Conservation (phyloP, 257 asterid species). For the Vinca minor region DNA sequence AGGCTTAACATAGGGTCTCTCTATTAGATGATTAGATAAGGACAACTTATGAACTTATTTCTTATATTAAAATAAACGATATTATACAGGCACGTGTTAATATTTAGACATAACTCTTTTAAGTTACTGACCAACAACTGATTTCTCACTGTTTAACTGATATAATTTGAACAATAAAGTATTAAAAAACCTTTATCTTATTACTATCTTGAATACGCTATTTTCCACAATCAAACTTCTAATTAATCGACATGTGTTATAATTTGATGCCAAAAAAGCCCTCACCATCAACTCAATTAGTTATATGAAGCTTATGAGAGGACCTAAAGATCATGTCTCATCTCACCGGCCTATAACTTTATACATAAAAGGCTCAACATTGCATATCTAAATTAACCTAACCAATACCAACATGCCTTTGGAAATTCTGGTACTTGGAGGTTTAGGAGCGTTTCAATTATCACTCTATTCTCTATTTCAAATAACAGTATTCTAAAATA, state of each 20-base stretch:
- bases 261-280: neutral
- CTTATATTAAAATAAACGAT: too few relatives aligned
- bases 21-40: too few relatives aligned
- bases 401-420: neutral
- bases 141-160: too few relatives aligned
- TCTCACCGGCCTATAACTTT: neutral
- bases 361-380: neutral
- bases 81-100: too few relatives aligned
- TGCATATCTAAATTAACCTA: neutral
- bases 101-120: too few relatives aligned
- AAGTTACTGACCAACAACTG: too few relatives aligned
- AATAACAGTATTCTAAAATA: constrained; percentile 3
- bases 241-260: neutral
- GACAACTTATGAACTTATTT: too few relatives aligned
- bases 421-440: neutral
- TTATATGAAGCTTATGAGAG: neutral
- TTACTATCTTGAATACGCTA: too few relatives aligned
- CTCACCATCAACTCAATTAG: neutral
- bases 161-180: too few relatives aligned
- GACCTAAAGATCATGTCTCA: neutral
- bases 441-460: neutral
- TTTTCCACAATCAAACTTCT: neutral
- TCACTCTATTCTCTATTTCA: neutral
- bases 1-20: too few relatives aligned
- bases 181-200: neutral